phyloP scores from a whole-genome alignment of 345 rosid genomes.

The Pelargonium nanum region DNA sequence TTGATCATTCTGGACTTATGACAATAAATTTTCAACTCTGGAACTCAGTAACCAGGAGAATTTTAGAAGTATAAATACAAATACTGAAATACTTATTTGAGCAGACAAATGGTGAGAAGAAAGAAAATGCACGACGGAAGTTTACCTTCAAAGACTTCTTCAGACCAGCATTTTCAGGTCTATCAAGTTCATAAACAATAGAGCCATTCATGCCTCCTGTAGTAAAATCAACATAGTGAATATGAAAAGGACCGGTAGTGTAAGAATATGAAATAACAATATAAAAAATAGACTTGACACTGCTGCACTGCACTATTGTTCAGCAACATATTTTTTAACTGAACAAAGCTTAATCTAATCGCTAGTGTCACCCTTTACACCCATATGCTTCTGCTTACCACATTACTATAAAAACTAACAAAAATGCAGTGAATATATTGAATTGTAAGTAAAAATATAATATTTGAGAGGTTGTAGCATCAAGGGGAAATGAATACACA shows the following conservation, averaged over 20 bases:
- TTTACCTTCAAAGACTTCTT: slow-evolving; percentile 66
- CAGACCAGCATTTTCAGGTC: slow-evolving; percentile 87
- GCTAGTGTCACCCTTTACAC: neutral
- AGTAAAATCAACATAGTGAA: slow-evolving; percentile 1
- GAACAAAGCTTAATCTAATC: neutral
- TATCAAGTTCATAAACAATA: slow-evolving; percentile 67
- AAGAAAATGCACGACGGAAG: slow-evolving; percentile 6
- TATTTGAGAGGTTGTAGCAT: neutral
- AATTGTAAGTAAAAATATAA: neutral
- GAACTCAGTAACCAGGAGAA: neutral
- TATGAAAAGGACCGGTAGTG: neutral
- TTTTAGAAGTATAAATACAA: neutral
- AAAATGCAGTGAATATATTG: neutral
- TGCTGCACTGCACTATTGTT: neutral
- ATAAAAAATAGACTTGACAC: neutral
- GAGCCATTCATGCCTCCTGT: slow-evolving; percentile 96
- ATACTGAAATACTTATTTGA: neutral
- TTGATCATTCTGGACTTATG: slow-evolving; percentile 10
- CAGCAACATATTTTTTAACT: neutral
- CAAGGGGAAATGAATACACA: neutral
- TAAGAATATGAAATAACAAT: neutral
- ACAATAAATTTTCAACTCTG: neutral
- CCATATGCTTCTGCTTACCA: neutral
- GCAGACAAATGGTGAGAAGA: neutral
- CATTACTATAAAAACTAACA: neutral